phyloP scores from a whole-genome alignment of 208 protist genomes.

The Leishmania arabica region DNA sequence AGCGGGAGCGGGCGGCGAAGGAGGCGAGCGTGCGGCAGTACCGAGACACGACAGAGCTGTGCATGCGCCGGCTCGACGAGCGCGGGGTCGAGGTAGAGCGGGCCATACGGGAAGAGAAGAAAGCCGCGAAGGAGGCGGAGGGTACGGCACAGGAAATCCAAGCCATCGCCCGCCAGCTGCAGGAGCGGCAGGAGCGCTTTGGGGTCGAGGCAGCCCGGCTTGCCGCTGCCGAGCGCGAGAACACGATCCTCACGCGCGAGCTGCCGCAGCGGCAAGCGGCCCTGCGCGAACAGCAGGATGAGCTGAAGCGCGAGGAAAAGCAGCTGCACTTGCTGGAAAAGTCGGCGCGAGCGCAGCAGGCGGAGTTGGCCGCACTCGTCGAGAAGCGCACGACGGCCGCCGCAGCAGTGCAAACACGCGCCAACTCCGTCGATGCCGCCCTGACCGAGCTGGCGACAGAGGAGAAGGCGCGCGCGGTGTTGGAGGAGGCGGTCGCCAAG shows the following conservation, averaged over 20 bases:
- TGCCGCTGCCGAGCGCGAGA: constrained; percentile 81
- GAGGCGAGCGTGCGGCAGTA: constrained; percentile 93
- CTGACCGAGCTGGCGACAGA: constrained; percentile 55
- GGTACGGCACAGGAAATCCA: constrained; percentile 48
- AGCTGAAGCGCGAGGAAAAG: constrained; percentile 51
- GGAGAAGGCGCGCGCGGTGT: constrained; percentile 65
- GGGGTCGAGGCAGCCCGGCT: constrained; percentile 74
- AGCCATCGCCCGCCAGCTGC: constrained; percentile 47
- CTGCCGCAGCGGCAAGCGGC: constrained; percentile 79
- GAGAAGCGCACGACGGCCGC: constrained; percentile 52
- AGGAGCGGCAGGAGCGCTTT: constrained; percentile 78
- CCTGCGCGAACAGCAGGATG: constrained; percentile 78
- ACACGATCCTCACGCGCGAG: constrained; percentile 77
- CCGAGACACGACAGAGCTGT: constrained; percentile 64
- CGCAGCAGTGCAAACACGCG: constrained; percentile 47
- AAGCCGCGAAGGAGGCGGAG: constrained; percentile 34
- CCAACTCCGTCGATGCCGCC: constrained; percentile 56
- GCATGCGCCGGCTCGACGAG: constrained; percentile 59
- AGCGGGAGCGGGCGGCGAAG: constrained; percentile 72
- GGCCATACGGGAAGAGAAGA: constrained; percentile 47
- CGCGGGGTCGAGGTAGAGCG: constrained; percentile 37
- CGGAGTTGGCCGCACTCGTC: constrained; percentile 53
- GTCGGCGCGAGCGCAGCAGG: constrained; percentile 61
- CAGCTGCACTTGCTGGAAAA: constrained; percentile 40
- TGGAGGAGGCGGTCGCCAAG: constrained; percentile 62